phyloP scores from a whole-genome alignment of 1,284 basidiomycete species.

The Dichomitus squalens region DNA sequence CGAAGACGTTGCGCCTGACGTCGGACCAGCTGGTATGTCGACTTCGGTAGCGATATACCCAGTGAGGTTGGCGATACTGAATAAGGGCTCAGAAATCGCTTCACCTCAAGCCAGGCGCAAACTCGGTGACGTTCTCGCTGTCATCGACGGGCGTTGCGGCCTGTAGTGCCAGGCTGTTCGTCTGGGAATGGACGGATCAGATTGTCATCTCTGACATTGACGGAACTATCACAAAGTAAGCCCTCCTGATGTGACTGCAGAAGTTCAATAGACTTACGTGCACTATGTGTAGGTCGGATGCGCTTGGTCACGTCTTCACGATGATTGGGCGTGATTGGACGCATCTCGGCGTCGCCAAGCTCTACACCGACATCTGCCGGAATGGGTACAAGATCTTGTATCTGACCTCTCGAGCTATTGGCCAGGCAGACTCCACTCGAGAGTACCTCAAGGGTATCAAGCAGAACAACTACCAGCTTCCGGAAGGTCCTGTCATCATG shows the following conservation, averaged over 20 bases:
- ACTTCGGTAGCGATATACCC: not conserved
- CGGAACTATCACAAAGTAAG: slow-evolving; percentile 97
- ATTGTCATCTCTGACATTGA: slow-evolving; percentile 98
- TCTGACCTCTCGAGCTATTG: slow-evolving; percentile 96
- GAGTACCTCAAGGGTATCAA: slow-evolving; percentile 95
- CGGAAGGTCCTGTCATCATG: slow-evolving; percentile 99
- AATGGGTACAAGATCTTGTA: slow-evolving; percentile 99
- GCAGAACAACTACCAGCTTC: slow-evolving; percentile 94
- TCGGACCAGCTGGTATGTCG: slow-evolving; percentile 76
- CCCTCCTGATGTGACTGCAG: not conserved
- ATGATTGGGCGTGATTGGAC: slow-evolving; percentile 99
- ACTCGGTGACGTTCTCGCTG: slow-evolving; percentile 93
- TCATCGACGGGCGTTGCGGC: slow-evolving; percentile 87
- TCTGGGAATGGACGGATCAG: slow-evolving; percentile 91
- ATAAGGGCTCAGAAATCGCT: slow-evolving; percentile 69
- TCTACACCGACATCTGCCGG: slow-evolving; percentile 94
- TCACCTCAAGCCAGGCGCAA: slow-evolving; percentile 86
- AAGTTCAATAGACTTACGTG: slow-evolving; percentile 2
- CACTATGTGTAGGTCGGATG: slow-evolving; percentile 77
- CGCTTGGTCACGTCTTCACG: slow-evolving; percentile 95
- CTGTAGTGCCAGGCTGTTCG: slow-evolving; percentile 92
- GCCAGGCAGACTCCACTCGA: slow-evolving; percentile 96
- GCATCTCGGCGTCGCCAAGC: slow-evolving; percentile 95
- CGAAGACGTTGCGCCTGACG: slow-evolving; percentile 89
- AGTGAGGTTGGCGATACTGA: not conserved